Percentiles rank a stretch among this genome's conserved stretches.
These are phyloP conservation scores for Amaranthus cruentus DNA, from an alignment of 148 eudicot genomes.

Conservation along the genomic window DNA sequence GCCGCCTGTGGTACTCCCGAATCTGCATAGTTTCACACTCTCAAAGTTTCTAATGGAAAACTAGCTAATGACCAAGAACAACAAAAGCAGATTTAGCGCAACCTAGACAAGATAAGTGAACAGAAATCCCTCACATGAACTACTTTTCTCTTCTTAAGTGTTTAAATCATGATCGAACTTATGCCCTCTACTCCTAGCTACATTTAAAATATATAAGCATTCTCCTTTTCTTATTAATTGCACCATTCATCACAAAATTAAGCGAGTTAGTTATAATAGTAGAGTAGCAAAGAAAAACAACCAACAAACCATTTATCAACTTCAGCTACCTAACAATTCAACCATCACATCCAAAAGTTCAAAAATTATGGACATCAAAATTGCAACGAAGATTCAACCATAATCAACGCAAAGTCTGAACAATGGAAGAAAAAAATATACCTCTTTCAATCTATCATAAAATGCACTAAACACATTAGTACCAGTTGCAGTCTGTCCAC, in stretches of 20 bases:
- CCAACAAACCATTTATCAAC: neutral
- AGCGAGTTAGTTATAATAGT: too few species aligned
- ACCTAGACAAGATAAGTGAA: neutral
- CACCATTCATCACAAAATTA: too few species aligned
- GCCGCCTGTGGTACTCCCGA: constrained; percentile 93
- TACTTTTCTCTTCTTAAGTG: neutral
- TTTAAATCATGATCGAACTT: too few species aligned
- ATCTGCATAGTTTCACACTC: constrained; percentile 45
- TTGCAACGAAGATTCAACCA: neutral
- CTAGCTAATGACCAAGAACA: neutral
- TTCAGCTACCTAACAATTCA: neutral
- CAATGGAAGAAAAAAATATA: neutral
- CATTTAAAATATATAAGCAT: too few species aligned
- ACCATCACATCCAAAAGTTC: neutral
- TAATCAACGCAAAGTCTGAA: too few species aligned
- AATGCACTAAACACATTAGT: constrained; percentile 90
- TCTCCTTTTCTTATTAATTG: too few species aligned
- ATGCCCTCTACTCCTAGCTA: too few species aligned
- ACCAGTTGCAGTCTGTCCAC: constrained; percentile 83
- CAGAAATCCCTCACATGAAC: neutral
- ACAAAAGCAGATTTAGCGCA: neutral
- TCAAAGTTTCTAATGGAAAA: neutral
- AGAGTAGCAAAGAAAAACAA: too few species aligned
- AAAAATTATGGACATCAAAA: neutral
- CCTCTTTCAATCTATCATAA: constrained; percentile 95